Evolutionary conservation across 768 basidiomycete genomes (phyloP), one percentile per base, ranked within the genome.

Genomic region (Cyclocybe cylindracea): DNA sequence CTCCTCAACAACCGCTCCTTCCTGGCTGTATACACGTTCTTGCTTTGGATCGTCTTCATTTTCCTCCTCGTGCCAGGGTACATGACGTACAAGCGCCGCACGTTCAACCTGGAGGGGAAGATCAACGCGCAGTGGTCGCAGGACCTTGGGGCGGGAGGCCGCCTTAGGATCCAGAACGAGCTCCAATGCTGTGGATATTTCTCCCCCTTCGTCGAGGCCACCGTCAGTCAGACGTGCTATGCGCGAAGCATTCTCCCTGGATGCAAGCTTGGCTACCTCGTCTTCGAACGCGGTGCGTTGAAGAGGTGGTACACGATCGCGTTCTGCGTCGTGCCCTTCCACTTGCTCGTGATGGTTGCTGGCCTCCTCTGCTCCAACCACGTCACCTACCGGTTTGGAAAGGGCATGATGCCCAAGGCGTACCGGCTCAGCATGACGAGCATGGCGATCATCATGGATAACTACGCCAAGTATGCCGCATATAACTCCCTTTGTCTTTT

Each of bases 371-470:
- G 87, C 68, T 80, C 84, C 4, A 91, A 90, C 69, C 90, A 93
- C 60, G 83, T 94, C 66, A 92, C 90, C 40, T 92, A 91, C 61
- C 74, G 91, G 39, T 93, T 93, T 67, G 90, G 90, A 0, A 93
- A 93, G 73, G 91, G 91, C 41, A 85, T 92, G 84, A 91, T 88
- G 80, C 91, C 91, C 39, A 86, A 89, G 74, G 82, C 84, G 35
- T 93, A 94, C 64, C 73, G 89, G 43, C 73, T 93, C 36, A 84
- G 84, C 64, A 70, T 79, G 74, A 79, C 72, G 53, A 83, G 78
- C 49, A 88, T 92, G 82, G 87, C 83, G 1, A 77, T 87, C 29
- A 89, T 94, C 65, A 86, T 93, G 87, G 90, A 93, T 52, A 84
- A 84, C 50, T 93, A 91, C 65, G 88, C 88, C 7, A 83, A 72